Conservation (phyloP, 2,329 filamentous ascomycete genomes). For the Monilinia polystroma region DNA sequence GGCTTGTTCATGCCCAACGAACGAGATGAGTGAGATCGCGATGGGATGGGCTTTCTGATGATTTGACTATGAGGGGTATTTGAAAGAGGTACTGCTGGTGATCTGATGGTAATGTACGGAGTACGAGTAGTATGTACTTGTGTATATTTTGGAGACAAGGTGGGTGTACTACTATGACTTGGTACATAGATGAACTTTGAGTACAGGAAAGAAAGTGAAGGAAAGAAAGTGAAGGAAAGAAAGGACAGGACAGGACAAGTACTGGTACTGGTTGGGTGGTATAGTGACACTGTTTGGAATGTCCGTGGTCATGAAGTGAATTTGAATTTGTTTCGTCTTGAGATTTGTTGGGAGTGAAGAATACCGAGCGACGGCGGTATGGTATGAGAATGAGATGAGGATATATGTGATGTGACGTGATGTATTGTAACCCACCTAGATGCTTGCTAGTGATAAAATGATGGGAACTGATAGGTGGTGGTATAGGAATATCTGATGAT, state of each 20-base stretch:
- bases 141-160: neutral
- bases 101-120: too few relatives aligned
- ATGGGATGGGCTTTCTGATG: neutral
- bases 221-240: too few relatives aligned
- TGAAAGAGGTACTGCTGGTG: neutral
- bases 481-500: neutral
- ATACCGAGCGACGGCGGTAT: neutral
- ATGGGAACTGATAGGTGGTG: too few relatives aligned
- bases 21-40: neutral
- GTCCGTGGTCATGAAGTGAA: slow-evolving; percentile 1
- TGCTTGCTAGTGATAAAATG: neutral
- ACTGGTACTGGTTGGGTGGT: slow-evolving; percentile 1
- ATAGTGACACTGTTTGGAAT: neutral
- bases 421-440: neutral
- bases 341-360: neutral
- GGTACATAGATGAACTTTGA: neutral
- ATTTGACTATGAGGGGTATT: neutral
- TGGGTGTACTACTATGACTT: neutral
- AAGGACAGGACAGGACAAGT: neutral
- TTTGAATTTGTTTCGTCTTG: neutral
- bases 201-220: neutral
- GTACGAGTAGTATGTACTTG: neutral
- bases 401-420: too few relatives aligned
- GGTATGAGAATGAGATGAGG: neutral
- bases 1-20: slow-evolving; percentile 17